These are phyloP conservation scores for Ceratonia siliqua DNA, from an alignment of 306 rosid genomes.

Conservation along the genomic window DNA sequence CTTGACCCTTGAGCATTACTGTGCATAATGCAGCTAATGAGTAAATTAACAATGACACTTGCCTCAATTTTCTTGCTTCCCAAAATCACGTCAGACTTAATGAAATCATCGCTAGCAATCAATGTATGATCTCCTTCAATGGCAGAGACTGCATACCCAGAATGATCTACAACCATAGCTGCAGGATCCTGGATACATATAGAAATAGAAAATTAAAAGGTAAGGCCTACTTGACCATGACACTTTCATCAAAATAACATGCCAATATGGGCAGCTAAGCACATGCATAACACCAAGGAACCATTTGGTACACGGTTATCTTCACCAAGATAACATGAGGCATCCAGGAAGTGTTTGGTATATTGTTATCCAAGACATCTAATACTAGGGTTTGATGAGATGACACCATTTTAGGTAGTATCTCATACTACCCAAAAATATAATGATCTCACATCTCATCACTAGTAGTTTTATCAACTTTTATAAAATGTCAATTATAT, in stretches of 20 bases:
- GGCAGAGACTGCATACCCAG: constrained; percentile 75
- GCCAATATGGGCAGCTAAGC: neutral
- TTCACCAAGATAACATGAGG: too few species aligned
- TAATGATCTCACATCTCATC: too few species aligned
- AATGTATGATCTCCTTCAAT: constrained; percentile 87
- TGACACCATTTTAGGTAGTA: too few species aligned
- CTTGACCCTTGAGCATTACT: neutral
- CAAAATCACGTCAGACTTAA: constrained; percentile 72
- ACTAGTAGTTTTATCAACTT: too few species aligned
- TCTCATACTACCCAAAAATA: too few species aligned
- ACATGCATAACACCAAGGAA: constrained; percentile 22
- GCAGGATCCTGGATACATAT: constrained; percentile 56
- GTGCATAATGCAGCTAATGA: constrained; percentile 18
- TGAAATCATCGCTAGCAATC: constrained; percentile 84
- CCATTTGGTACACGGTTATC: too few species aligned
- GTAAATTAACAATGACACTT: constrained; percentile 38
- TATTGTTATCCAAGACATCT: too few species aligned
- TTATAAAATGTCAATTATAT: too few species aligned
- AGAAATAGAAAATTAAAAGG: neutral
- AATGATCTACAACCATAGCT: constrained; percentile 83
- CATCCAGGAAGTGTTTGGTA: too few species aligned
- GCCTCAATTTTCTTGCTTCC: constrained; percentile 83
- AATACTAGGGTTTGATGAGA: too few species aligned
- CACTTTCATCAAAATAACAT: constrained; percentile 13
- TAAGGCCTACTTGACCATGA: neutral